A percentile compares a stretch with the other conserved stretches of the same genome.
Evolutionary conservation across 2,329 filamentous ascomycete species (phyloP).

Genomic region (Emmonsiellopsis sp.): DNA sequence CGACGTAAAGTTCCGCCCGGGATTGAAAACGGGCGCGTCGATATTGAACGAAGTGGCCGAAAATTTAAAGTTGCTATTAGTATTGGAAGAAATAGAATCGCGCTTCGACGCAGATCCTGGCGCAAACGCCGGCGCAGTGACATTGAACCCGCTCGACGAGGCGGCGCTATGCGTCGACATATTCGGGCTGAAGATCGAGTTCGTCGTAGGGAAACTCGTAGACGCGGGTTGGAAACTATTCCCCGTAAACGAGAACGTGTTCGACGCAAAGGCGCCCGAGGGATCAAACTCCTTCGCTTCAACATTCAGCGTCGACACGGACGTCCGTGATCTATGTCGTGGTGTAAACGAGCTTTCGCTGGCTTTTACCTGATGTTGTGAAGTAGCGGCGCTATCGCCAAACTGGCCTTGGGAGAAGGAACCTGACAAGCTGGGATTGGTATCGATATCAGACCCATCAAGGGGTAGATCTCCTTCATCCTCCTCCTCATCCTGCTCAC

Average conservation of each 20-base stretch:
- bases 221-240: conserved; percentile 33
- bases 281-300: conserved; percentile 78
- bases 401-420: conserved; percentile 49
- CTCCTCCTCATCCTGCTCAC: conserved; percentile 19
- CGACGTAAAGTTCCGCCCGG: conserved; percentile 31
- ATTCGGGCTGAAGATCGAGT: conserved; percentile 21
- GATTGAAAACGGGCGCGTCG: conserved; percentile 68
- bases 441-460: conserved; percentile 59
- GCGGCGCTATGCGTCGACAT: conserved; percentile 20
- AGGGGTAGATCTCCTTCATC: conserved; percentile 20
- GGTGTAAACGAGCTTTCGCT: conserved; percentile 27
- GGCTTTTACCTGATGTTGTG: conserved; percentile 26
- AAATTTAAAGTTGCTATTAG: conserved; percentile 54
- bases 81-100: conserved; percentile 13
- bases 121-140: conserved; percentile 60
- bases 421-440: conserved; percentile 62
- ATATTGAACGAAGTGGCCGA: conserved; percentile 62
- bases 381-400: conserved; percentile 17
- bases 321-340: conserved; percentile 60
- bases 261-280: conserved; percentile 38
- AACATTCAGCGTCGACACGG: conserved; percentile 73
- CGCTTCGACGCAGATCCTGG: conserved; percentile 32
- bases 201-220: conserved; percentile 13
- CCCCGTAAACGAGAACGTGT: conserved; percentile 33
- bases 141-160: conserved; percentile 51